Evolutionary conservation across 148 eudicot genomes (phyloP).

Genomic region (Fagopyrum homotropicum): DNA sequence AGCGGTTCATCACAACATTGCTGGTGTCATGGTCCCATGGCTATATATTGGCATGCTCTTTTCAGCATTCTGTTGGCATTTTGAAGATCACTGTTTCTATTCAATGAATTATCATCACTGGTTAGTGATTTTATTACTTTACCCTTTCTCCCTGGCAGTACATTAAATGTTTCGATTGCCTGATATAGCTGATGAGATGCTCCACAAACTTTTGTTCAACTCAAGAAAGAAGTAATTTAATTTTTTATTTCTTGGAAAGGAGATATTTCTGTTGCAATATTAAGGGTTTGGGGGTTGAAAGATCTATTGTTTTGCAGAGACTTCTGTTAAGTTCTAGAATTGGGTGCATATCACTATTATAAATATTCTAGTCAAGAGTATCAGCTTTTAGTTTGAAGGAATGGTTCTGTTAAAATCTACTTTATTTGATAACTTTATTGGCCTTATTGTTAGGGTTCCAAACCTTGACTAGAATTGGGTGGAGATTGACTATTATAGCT

Average conservation of each 20-base stretch:
- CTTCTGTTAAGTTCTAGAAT: not conserved
- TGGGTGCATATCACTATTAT: too few species aligned
- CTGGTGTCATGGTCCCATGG: conserved; percentile 99
- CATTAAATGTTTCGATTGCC: not conserved
- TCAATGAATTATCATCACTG: conserved; percentile 99
- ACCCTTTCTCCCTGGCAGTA: not conserved
- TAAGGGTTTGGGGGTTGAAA: not conserved
- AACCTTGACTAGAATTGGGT: too few species aligned
- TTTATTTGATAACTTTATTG: too few species aligned
- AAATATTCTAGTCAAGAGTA: too few species aligned
- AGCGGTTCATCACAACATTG: conserved; percentile 85
- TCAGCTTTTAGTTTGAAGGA: too few species aligned
- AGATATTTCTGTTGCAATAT: not conserved
- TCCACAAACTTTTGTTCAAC: not conserved
- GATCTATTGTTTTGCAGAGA: not conserved
- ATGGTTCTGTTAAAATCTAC: too few species aligned
- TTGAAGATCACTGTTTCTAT: conserved; percentile 98
- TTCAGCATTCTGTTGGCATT: conserved; percentile 99
- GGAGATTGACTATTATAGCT: not conserved
- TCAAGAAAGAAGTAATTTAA: not conserved
- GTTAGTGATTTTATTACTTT: conserved; percentile 34
- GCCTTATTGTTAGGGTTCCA: too few species aligned
- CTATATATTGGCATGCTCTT: conserved; percentile 96
- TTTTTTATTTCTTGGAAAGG: not conserved
- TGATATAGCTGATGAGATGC: not conserved